These are phyloP conservation scores for Xanthoparmelia taractica DNA, from an alignment of 495 filamentous ascomycete genomes.

Conservation along the genomic window DNA sequence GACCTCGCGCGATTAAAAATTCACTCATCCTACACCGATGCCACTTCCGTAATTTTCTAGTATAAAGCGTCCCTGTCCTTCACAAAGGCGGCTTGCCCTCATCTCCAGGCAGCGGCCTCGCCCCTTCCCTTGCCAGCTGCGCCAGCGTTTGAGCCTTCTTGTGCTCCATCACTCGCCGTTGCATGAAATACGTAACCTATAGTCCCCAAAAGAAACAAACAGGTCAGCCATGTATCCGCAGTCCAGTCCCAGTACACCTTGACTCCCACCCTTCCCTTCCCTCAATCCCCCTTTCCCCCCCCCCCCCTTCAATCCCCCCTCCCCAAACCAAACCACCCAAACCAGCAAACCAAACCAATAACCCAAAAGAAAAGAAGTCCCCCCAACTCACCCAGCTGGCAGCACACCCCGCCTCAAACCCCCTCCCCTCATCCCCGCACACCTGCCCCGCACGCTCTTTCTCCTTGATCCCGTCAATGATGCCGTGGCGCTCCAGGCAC, in stretches of 20 bases:
- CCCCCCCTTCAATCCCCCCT: slow-evolving; percentile 23
- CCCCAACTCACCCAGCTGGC: slow-evolving; percentile 68
- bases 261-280: neutral
- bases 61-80: too few species aligned
- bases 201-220: neutral
- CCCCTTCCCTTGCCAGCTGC: slow-evolving; percentile 73
- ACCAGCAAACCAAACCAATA: neutral
- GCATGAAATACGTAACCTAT: slow-evolving; percentile 96
- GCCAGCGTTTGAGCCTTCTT: slow-evolving; percentile 74
- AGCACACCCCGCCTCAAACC: slow-evolving; percentile 71
- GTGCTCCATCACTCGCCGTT: slow-evolving; percentile 83
- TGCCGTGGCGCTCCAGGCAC: slow-evolving; percentile 72
- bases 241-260: neutral
- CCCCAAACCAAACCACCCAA: neutral
- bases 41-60: too few species aligned
- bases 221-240: neutral
- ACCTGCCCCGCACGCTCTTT: slow-evolving; percentile 53
- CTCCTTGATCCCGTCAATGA: slow-evolving; percentile 76
- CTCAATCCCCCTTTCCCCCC: neutral
- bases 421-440: slow-evolving; percentile 57
- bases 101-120: slow-evolving; percentile 38
- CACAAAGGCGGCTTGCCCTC: neutral
- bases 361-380: neutral
- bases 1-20: too few species aligned
- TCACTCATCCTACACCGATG: neutral